A percentile compares a stretch with the other conserved stretches of the same genome.
These are phyloP conservation scores for Parathielavia appendiculata DNA, from an alignment of 495 filamentous ascomycete genomes.

Conservation along the genomic window DNA sequence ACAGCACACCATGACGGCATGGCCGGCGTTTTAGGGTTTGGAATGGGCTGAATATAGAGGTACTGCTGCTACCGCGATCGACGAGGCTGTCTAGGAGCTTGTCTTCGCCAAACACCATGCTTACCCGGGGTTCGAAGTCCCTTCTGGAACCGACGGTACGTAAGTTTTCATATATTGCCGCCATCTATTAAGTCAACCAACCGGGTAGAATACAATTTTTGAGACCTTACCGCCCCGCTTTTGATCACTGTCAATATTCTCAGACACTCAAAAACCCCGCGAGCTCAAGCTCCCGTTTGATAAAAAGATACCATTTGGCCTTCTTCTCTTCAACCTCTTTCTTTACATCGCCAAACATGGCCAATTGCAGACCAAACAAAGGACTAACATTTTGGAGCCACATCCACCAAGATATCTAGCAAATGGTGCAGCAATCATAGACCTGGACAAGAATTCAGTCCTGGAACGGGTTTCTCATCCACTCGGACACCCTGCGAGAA, in stretches of 20 bases:
- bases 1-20: constrained; percentile 13
- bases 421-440: background rate
- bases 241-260: background rate
- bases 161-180: too few relatives aligned
- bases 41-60: constrained; percentile 2
- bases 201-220: background rate
- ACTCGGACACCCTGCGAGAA: constrained; percentile 8
- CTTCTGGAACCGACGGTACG: too few relatives aligned
- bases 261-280: background rate
- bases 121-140: background rate
- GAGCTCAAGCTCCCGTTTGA: background rate
- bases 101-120: background rate
- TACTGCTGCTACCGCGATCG: background rate
- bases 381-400: background rate
- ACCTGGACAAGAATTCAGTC: background rate
- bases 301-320: background rate
- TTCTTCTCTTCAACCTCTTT: background rate
- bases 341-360: background rate
- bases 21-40: constrained; percentile 16
- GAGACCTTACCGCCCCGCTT: background rate
- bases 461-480: background rate
- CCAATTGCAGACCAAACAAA: background rate
- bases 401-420: constrained; percentile 1
- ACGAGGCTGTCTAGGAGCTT: background rate
- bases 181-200: background rate